Conservation (phyloP, 1,139 yeast species). For the Yueomyces sp. region DNA sequence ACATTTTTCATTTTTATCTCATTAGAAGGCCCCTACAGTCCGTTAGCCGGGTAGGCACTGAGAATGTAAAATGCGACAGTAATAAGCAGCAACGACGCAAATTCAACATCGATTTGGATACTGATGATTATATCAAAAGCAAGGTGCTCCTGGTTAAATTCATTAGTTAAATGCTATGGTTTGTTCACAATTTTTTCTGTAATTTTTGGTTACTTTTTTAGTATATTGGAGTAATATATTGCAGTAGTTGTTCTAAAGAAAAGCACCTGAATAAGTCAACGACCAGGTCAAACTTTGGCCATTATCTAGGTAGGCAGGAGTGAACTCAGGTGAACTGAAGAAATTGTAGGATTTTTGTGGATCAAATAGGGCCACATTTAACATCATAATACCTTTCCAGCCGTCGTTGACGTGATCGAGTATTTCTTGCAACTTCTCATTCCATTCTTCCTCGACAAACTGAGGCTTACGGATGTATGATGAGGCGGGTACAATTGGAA, state of each 20-base stretch:
- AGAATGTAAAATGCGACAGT: too few species aligned
- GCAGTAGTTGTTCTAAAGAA: constrained; percentile 1
- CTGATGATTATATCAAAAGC: too few species aligned
- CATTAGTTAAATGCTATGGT: too few species aligned
- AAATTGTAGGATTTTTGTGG: constrained; percentile 55
- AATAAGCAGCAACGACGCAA: too few species aligned
- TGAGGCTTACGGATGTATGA: constrained; percentile 56
- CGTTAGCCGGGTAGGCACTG: too few species aligned
- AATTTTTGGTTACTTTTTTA: too few species aligned
- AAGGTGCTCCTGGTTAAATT: too few species aligned
- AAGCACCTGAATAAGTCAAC: constrained; percentile 55
- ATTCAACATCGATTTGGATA: too few species aligned
- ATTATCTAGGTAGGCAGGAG: constrained; percentile 50
- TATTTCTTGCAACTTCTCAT: constrained; percentile 33
- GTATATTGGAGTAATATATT: neutral
- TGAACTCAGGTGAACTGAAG: constrained; percentile 44
- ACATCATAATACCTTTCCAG: constrained; percentile 76
- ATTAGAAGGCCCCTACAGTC: too few species aligned
- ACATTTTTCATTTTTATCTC: too few species aligned
- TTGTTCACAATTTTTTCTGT: too few species aligned
- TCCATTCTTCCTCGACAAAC: constrained; percentile 79
- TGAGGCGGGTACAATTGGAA: constrained; percentile 80
- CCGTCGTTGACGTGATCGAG: constrained; percentile 53
- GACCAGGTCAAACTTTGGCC: constrained; percentile 93
- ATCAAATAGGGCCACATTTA: constrained; percentile 68